Base-by-base conservation (phyloP, 306 rosid genomes). In the Citrullus amarus region DNA sequence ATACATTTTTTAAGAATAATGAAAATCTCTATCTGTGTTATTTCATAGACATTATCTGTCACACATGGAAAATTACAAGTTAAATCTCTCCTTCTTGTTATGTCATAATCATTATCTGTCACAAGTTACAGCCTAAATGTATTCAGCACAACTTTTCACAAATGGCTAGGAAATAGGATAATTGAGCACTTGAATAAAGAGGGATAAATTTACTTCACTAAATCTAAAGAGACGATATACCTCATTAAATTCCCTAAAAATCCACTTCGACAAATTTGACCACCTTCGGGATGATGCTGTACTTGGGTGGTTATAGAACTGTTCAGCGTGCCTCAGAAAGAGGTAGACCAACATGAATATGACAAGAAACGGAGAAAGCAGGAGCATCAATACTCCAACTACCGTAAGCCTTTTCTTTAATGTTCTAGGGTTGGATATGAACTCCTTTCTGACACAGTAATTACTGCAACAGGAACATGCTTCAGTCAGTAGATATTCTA, bases 241-340 rank as follows among this genome's bases (percentile, higher is more conserved):
- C 99, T 95, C 97, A 8, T 95, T 95, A 83, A 82, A 95, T 82
- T 95, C 97, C 88, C 99, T 87, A 74, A 95, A 90, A 61, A 91
- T 88, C 97, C 99, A 92, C 85, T 81, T 91, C 53, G 99, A 92
- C 86, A 95, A 86, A 83, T 90, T 92, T 79, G 97, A 95, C 97
- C 99, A 95, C 86, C 97, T 95, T 81, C 89, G 88, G 81, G 93
- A 95, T 48, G 93, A 91, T 60, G 96, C 97, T 0, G 90, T 88
- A 85, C 93, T 91, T 68, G 99, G 99, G 78, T 95, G 97, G 66
- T 95, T 90, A 84, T 92, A 95, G 76, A 95, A 88, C 65, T 91
- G 99, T 53, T 95, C 99, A 20, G 99, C 99, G 63, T 95, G 97
- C 88, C 97, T 87, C 81, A 95, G 84, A 87, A 95, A 95, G 86